Conservation (phyloP, 768 basidiomycete species). For the Boletus subcaerulescens region DNA sequence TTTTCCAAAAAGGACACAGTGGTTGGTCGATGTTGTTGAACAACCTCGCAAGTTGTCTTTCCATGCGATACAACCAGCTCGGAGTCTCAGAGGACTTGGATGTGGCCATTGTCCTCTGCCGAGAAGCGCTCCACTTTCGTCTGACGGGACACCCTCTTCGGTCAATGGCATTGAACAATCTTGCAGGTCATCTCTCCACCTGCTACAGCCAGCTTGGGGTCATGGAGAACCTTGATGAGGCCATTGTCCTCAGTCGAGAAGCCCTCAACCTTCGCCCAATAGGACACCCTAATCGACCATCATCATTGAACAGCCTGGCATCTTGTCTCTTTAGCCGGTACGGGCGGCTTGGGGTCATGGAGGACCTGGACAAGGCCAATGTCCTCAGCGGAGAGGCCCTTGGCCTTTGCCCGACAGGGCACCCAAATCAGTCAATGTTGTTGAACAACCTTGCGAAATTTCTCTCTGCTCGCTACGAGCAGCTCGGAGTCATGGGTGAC, state of each 20-base stretch:
- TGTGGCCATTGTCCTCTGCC: not conserved
- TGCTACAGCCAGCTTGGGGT: not conserved
- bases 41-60: not conserved
- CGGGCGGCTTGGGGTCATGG: not conserved
- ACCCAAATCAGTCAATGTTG: too few species aligned
- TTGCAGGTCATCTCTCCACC: not conserved
- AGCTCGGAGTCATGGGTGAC: too few species aligned
- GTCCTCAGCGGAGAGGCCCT: too few species aligned
- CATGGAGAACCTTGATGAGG: not conserved
- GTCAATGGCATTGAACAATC: not conserved
- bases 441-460: too few species aligned
- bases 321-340: not conserved
- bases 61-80: not conserved
- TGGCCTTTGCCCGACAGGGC: too few species aligned
- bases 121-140: not conserved
- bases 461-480: too few species aligned
- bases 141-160: not conserved
- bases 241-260: too few species aligned
- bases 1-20: not conserved
- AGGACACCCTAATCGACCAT: not conserved
- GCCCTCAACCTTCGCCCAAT: too few species aligned
- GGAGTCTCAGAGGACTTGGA: not conserved
- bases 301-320: slow-evolving; percentile 1
- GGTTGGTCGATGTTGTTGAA: not conserved
- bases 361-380: too few species aligned